Base-by-base conservation (phyloP, 1,139 yeast genomes). In the Blastobotrys ciferrii region DNA sequence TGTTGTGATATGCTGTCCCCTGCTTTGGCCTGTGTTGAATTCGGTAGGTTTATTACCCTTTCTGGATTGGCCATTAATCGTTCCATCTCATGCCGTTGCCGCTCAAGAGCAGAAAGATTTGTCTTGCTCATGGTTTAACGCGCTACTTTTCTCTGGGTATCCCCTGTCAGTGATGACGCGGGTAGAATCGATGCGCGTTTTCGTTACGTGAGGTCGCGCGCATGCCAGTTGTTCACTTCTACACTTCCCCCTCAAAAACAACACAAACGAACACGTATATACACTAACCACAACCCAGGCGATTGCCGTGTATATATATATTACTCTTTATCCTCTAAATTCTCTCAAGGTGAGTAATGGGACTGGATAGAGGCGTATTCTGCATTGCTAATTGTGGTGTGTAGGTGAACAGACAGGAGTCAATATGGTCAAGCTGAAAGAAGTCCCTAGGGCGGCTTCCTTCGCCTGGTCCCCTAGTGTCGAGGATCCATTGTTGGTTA, bases 391-490 rank as follows among this genome's bases (percentile, higher is more conserved):
- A 33, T 17, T 7, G 12, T 11, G 17, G 20, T 33, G 15, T 13
- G 15, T 4, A 18, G 12, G 28, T 7, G 40, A 36, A 42, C 18
- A 17, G 14, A 14, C 20, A 17, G n/a, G 14, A 25, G 33, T 12
- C n/a, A 46, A 35, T 23, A 86, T 86, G 95, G 94, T 88, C 59
- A 88, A 87, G 70, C 76, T 92, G 60, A 80, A 81, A 67, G 96
- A 89, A 68, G 82, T 88, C 62, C 76, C 81, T 56, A 78, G 91
- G 58, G 87, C 97, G 14, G 89, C 97, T 43, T 84, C 96, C 32
- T 88, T 92, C 70, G 95, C 98, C 45, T 92, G 98, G 98, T 87
- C 96, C 49, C 80, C 75, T 42, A 44, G 76, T 61, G 87, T 83
- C 59, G 70, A 77, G 46, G 73, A 83, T 52, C 95, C 96, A 20